Percentiles rank a stretch among this genome's conserved stretches.
phyloP scores from a whole-genome alignment of 1,139 yeast species.

The Lodderomyces beijingensis region DNA sequence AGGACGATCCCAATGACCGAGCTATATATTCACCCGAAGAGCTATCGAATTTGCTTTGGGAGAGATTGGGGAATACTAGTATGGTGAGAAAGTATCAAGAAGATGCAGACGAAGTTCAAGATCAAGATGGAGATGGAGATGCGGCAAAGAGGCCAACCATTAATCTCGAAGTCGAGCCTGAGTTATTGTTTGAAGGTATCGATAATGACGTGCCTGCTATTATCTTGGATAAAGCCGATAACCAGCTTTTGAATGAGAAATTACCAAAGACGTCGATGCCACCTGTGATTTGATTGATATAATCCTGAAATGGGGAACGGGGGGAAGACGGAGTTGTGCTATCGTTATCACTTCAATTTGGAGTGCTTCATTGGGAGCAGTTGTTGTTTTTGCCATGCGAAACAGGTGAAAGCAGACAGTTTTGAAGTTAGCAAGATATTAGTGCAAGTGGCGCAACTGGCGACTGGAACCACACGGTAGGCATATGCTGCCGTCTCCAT shows the following conservation, averaged over 20 bases:
- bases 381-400: no score
- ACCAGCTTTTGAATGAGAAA: slow-evolving; percentile 5
- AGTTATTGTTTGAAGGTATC: slow-evolving; percentile 35
- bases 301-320: neutral
- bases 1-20: slow-evolving; percentile 39
- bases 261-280: slow-evolving; percentile 18
- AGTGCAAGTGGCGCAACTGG: no score
- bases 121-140: slow-evolving; percentile 11
- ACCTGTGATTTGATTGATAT: slow-evolving; percentile 1
- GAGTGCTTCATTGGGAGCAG: no score
- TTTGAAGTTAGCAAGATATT: no score
- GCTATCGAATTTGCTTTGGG: slow-evolving; percentile 42
- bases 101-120: slow-evolving; percentile 12
- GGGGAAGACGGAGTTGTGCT: no score
- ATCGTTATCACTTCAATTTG: no score
- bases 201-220: slow-evolving; percentile 37
- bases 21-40: slow-evolving; percentile 39
- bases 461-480: no score
- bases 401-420: no score
- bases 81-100: slow-evolving; percentile 29
- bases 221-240: slow-evolving; percentile 26
- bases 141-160: slow-evolving; percentile 6
- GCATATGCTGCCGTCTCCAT: no score
- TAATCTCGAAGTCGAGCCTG: slow-evolving; percentile 24
- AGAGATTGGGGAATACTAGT: slow-evolving; percentile 40